These are phyloP conservation scores for Coemansia sp. DNA, from an alignment of 192 early-diverging fungal species.

Conservation along the genomic window DNA sequence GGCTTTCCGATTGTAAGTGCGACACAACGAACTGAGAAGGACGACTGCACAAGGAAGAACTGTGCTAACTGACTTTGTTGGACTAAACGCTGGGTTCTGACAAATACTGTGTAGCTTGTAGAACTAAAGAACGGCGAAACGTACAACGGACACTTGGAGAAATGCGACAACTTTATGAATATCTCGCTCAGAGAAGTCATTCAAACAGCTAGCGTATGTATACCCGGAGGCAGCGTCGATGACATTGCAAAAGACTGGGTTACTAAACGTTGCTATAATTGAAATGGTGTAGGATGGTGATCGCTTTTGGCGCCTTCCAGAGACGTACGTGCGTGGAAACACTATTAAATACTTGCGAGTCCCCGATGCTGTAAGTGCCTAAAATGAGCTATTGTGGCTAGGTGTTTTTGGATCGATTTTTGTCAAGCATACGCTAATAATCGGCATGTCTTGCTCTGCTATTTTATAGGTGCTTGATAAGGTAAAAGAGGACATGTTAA, in stretches of 20 bases:
- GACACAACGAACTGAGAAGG: not conserved
- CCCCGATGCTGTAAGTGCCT: conserved; percentile 69
- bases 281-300: conserved; percentile 72
- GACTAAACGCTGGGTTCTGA: not conserved
- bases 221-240: not conserved
- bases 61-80: not conserved
- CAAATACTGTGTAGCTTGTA: conserved; percentile 60
- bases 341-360: conserved; percentile 83
- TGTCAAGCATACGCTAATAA: not conserved
- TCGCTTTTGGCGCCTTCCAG: conserved; percentile 86
- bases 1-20: conserved; percentile 75
- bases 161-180: conserved; percentile 98
- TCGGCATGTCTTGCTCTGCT: not conserved
- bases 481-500: conserved; percentile 78
- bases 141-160: conserved; percentile 95
- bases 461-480: conserved; percentile 75
- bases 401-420: not conserved
- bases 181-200: conserved; percentile 92
- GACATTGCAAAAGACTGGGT: not conserved
- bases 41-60: not conserved
- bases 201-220: conserved; percentile 76
- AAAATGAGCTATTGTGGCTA: not conserved
- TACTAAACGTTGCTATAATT: not conserved
- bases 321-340: conserved; percentile 92
- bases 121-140: conserved; percentile 98